phyloP scores from a whole-genome alignment of 176 grass and related monocot species.

The maize (Zea mays) region DNA sequence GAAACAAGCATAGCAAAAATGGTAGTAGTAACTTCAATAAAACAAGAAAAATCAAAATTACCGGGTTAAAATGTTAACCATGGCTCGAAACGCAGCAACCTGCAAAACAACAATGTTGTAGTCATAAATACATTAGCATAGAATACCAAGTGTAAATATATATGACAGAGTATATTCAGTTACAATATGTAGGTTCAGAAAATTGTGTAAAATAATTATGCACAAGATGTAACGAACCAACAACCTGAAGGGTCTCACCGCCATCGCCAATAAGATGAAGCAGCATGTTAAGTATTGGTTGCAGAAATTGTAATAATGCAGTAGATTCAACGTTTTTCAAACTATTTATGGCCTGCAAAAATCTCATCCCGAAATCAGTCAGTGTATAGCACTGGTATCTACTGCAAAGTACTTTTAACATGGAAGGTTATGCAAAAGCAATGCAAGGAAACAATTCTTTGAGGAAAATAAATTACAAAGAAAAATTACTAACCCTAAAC shows the following conservation, averaged over 20 bases:
- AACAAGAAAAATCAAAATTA: conserved; percentile 42
- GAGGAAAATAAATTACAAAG: conserved; percentile 18
- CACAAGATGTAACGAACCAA: conserved; percentile 36
- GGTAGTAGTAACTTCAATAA: conserved; percentile 21
- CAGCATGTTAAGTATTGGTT: conserved; percentile 98
- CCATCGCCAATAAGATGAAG: conserved; percentile 99
- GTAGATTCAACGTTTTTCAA: conserved; percentile 99
- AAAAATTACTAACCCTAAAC: neutral
- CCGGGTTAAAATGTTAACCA: conserved; percentile 99
- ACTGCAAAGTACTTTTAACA: conserved; percentile 10
- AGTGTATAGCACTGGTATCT: conserved; percentile 7
- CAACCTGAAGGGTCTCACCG: conserved; percentile 99
- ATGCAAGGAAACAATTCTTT: conserved; percentile 5
- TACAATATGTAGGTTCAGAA: conserved; percentile 15
- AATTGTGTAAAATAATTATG: conserved; percentile 12
- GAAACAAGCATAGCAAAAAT: conserved; percentile 30
- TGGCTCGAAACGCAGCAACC: conserved; percentile 98
- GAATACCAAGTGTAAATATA: conserved; percentile 30
- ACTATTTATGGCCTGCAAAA: conserved; percentile 93
- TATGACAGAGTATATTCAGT: conserved; percentile 20
- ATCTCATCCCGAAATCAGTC: conserved; percentile 15
- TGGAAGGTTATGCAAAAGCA: conserved; percentile 1
- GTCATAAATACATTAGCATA: conserved; percentile 3
- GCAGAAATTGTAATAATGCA: conserved; percentile 84
- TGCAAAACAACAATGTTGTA: conserved; percentile 31